Evolutionary conservation across 352 stramenopile genomes (phyloP), one percentile per base, ranked within the genome.

Genomic region (Pythium pyrilobum): DNA sequence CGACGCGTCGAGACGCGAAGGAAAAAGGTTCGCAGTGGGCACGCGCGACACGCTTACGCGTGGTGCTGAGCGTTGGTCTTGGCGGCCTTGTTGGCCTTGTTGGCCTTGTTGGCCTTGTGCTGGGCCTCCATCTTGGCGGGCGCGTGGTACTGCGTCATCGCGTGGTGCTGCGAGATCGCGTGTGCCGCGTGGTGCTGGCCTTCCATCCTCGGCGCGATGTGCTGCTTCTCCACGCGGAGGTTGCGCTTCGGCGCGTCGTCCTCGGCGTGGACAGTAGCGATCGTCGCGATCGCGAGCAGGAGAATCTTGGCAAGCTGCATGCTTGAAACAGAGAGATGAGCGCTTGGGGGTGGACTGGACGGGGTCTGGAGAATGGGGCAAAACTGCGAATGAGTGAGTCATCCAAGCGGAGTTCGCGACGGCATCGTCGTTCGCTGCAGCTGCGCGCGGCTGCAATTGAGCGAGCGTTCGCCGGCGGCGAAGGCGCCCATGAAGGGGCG

Each of bases 41-140:
- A n/a, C n/a, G n/a, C n/a, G n/a, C n/a, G n/a, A n/a, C n/a, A n/a
- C n/a, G n/a, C n/a, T n/a, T n/a, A n/a, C n/a, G n/a, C n/a, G n/a
- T n/a, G n/a, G n/a, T n/a, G n/a, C n/a, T n/a, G n/a, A n/a, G n/a
- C n/a, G n/a, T n/a, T n/a, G n/a, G n/a, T n/a, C 10, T 84, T 71
- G 7, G 57, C 61, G 37, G 64, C 50, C 63, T 85, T 81, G 62
- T 56, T 56, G 48, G 48, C 48, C 63, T 85, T 81, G 62, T 56
- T 56, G 48, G 48, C 48, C 57, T 89, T 74, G 0, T 60, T 70
- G 16, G 74, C 81, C 33, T 70, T 53, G 40, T 69, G 71, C 70
- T 89, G 89, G 52, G 70, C 71, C 45, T 87, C 81, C 23, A 18
- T 40, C 15, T 8, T 20, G 5, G 9, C 10, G n/a, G 15, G 12